phyloP scores from a whole-genome alignment of 371 early-diverging fungal genomes.

The Lichtheimia corymbifera region DNA sequence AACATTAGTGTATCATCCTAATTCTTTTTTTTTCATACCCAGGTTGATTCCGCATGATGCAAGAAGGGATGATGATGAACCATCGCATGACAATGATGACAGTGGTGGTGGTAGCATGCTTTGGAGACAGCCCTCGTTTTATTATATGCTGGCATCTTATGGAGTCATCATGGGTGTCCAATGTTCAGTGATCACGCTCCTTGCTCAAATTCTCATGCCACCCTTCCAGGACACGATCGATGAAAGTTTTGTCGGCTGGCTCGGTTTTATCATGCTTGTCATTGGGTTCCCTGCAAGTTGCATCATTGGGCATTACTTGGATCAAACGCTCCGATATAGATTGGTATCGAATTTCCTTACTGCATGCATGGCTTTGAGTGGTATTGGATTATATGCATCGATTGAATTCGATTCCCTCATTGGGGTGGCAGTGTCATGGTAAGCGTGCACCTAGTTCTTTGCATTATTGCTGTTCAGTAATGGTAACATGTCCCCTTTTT shows the following conservation, averaged over 20 bases:
- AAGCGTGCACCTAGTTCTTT: background rate
- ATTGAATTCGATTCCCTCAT: conserved; percentile 22
- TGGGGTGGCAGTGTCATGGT: conserved; percentile 39
- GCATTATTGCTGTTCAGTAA: too few species aligned
- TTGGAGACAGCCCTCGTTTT: conserved; percentile 14
- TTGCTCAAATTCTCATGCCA: conserved; percentile 52
- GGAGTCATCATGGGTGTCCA: conserved; percentile 52
- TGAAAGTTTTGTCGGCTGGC: conserved; percentile 40
- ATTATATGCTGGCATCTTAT: conserved; percentile 35
- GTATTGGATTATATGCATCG: conserved; percentile 27
- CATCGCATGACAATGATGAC: too few species aligned
- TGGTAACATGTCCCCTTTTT: background rate
- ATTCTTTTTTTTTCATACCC: too few species aligned
- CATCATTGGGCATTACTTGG: conserved; percentile 42
- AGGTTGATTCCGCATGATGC: too few species aligned
- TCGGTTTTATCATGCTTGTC: conserved; percentile 46
- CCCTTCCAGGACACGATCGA: conserved; percentile 30
- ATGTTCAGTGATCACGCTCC: conserved; percentile 48
- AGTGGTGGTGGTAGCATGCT: background rate
- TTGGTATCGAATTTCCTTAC: conserved; percentile 31
- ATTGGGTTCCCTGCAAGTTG: conserved; percentile 48
- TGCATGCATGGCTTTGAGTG: conserved; percentile 24
- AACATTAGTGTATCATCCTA: too few species aligned
- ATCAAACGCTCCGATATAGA: conserved; percentile 38
- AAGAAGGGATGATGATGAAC: too few species aligned